phyloP scores from a whole-genome alignment of 2,329 filamentous ascomycete genomes.

The Coniella vitis region DNA sequence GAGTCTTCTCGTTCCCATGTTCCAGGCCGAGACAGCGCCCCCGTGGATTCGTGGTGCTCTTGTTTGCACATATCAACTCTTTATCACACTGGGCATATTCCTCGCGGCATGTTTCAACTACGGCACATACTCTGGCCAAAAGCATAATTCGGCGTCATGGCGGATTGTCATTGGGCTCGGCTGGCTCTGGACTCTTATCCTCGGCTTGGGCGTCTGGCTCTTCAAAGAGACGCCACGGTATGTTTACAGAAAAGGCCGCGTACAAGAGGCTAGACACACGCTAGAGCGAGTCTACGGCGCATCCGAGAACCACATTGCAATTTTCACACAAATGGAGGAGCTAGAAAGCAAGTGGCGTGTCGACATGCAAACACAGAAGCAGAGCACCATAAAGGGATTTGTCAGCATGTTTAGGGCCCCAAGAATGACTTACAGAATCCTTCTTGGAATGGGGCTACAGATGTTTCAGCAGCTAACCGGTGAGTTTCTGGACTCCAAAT shows the following conservation, averaged over 20 bases:
- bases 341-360: slow-evolving; percentile 46
- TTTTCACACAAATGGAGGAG: slow-evolving; percentile 44
- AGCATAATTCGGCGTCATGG: slow-evolving; percentile 46
- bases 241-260: slow-evolving; percentile 40
- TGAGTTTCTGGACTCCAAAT: too few species aligned
- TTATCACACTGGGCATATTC: slow-evolving; percentile 66
- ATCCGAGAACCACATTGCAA: slow-evolving; percentile 34
- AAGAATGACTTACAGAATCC: slow-evolving; percentile 55
- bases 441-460: slow-evolving; percentile 54
- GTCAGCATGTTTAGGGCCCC: slow-evolving; percentile 58
- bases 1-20: slow-evolving; percentile 63
- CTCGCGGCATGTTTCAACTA: slow-evolving; percentile 54
- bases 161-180: slow-evolving; percentile 51
- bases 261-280: slow-evolving; percentile 39
- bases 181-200: slow-evolving; percentile 41
- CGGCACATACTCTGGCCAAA: slow-evolving; percentile 45
- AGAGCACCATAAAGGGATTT: slow-evolving; percentile 37
- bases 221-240: slow-evolving; percentile 48
- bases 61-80: slow-evolving; percentile 62
- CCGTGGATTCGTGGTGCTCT: slow-evolving; percentile 59
- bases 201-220: slow-evolving; percentile 42
- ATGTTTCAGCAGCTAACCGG: slow-evolving; percentile 58
- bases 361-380: slow-evolving; percentile 33
- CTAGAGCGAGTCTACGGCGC: slow-evolving; percentile 43
- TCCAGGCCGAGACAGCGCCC: slow-evolving; percentile 64